Base-by-base conservation (phyloP, 176 grass and related monocot species). In the Avena eriantha region DNA sequence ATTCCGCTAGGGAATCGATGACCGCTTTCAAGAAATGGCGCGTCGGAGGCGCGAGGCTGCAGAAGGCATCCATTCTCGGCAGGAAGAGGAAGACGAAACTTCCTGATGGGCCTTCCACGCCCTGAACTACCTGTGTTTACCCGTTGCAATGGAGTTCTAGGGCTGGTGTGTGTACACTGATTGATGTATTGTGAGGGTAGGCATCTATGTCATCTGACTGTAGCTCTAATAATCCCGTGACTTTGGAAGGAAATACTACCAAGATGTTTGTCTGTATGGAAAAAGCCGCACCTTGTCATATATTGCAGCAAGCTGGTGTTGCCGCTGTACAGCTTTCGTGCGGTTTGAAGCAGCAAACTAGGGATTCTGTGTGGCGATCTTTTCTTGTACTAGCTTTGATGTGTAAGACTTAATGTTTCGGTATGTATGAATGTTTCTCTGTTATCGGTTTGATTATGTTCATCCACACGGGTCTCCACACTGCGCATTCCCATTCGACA, bases 1-100 rank as follows among this genome's bases (percentile, higher is more conserved):
- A 96, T 73, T 89, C 92, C 39, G 88, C 96, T 39, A 89, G 93
- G 67, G 91, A 87, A 79, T 98, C 93, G 2, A 98, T 96, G 93
- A 46, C 78, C 10, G 84, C 85, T 71, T 95, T 94, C 83, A 94
- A 92, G 84, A 98, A 94, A 77, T 98, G 93, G 93, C 86, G 91
- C 1, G 70, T 80, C 3, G 88, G 96, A 17, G 90, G 93, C 15
- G 90, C 86, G 33, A 93, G 96, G 47, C 83, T 96, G 61, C 89
- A 86, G 72, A 98, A 92, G 82, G 93, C 92, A 39, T 82, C 96
- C 22, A 87, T 98, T 78, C 92, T 98, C 21, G 93, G 96, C 26
- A 90, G 88, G 77, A 95, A 95, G 84, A 94, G 93, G 88, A 98
- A 96, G 79, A 90, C 88, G 53, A 84, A 91, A 4, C 78, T 92